Evolutionary conservation across 2,329 filamentous ascomycete species (phyloP).

Genomic region (Biscogniauxia sp.): DNA sequence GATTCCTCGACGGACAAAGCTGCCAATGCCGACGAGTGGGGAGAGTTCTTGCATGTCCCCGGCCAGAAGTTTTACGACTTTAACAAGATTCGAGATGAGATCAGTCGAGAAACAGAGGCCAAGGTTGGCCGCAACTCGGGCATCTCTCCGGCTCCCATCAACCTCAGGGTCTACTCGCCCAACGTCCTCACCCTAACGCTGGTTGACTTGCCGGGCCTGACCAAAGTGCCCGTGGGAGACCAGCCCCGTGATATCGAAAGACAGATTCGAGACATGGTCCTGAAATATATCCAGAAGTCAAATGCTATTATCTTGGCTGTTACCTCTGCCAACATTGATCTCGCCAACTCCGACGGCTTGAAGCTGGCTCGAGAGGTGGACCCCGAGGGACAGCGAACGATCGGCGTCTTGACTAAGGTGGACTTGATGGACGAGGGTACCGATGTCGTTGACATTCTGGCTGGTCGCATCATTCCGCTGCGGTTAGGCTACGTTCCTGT

Average conservation of each 20-base stretch:
- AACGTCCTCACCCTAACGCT: slow-evolving; percentile 96
- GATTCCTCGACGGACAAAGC: slow-evolving; percentile 73
- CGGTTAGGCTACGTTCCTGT: slow-evolving; percentile 95
- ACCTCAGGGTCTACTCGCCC: slow-evolving; percentile 95
- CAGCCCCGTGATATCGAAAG: slow-evolving; percentile 95
- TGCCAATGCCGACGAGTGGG: slow-evolving; percentile 94
- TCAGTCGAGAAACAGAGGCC: slow-evolving; percentile 90
- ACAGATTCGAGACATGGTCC: slow-evolving; percentile 96
- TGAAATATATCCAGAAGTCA: slow-evolving; percentile 97
- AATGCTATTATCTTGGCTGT: slow-evolving; percentile 98
- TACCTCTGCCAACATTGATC: slow-evolving; percentile 93
- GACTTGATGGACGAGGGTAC: slow-evolving; percentile 99
- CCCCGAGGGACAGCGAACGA: slow-evolving; percentile 94
- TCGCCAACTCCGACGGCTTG: slow-evolving; percentile 97
- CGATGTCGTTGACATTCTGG: slow-evolving; percentile 97
- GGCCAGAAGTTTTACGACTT: slow-evolving; percentile 98
- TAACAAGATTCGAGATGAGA: slow-evolving; percentile 97
- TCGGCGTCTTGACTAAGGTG: slow-evolving; percentile 97
- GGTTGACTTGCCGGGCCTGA: slow-evolving; percentile 93
- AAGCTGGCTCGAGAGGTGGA: slow-evolving; percentile 97
- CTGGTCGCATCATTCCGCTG: slow-evolving; percentile 93
- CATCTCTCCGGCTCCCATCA: slow-evolving; percentile 96
- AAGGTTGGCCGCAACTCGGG: slow-evolving; percentile 96
- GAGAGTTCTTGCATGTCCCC: slow-evolving; percentile 96
- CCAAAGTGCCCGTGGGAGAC: slow-evolving; percentile 94